These are phyloP conservation scores for Fusarium domesticum DNA, from an alignment of 2,329 filamentous ascomycete species.

Conservation along the genomic window DNA sequence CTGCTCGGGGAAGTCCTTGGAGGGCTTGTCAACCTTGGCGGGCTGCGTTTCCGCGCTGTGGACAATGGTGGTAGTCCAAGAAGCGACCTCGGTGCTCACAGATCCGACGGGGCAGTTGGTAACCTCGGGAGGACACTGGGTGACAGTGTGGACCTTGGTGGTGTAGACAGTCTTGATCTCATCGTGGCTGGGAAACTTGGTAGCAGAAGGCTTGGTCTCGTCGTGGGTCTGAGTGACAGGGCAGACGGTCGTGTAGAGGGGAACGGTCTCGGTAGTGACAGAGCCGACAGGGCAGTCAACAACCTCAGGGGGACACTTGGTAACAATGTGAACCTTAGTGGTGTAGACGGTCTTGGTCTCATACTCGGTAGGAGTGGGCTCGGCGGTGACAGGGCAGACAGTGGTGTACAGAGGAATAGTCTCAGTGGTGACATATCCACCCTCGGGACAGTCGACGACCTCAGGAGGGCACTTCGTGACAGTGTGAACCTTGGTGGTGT, in stretches of 20 bases:
- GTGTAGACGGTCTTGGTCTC: constrained; percentile 46
- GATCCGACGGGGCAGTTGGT: constrained; percentile 45
- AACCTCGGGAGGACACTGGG: constrained; percentile 50
- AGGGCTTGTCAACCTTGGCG: constrained; percentile 12
- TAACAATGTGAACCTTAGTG: constrained; percentile 53
- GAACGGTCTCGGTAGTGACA: constrained; percentile 32
- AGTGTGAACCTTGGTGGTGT: constrained; percentile 46
- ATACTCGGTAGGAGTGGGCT: constrained; percentile 21
- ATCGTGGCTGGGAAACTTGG: constrained; percentile 13
- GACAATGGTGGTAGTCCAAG: constrained; percentile 19
- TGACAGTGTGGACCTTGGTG: constrained; percentile 53
- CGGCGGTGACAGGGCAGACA: constrained; percentile 38
- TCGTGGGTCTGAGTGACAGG: constrained; percentile 13
- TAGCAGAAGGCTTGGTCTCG: constrained; percentile 8
- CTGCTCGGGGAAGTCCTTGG: constrained; percentile 9
- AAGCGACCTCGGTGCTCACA: constrained; percentile 32
- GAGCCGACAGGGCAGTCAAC: constrained; percentile 46
- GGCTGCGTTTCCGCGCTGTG: constrained; percentile 18
- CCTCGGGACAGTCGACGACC: constrained; percentile 38
- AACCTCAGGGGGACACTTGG: constrained; percentile 50
- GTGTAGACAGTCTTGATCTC: constrained; percentile 46
- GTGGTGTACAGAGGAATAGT: constrained; percentile 44
- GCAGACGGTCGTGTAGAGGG: constrained; percentile 17
- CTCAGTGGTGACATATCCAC: constrained; percentile 38
- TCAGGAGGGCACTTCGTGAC: constrained; percentile 53